Base-by-base conservation (phyloP, 345 rosid genomes). In the Citrus medica region DNA sequence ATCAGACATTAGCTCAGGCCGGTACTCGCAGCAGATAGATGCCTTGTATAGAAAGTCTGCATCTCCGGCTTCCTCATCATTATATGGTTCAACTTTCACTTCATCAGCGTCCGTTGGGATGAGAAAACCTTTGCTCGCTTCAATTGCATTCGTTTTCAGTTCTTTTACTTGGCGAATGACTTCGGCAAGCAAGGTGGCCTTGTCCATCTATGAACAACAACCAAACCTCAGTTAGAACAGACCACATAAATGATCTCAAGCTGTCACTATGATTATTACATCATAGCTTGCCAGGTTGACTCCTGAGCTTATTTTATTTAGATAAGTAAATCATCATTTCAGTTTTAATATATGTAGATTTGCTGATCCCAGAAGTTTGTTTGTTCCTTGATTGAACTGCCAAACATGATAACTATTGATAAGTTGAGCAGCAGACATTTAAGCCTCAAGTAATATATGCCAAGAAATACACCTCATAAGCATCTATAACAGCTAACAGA, bases 161-260 rank as follows among this genome's bases (percentile, higher is more conserved):
- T 82, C 89, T 72, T 87, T 87, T 78, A 89, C 83, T 76, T 92
- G 83, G 56, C 46, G 71, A 35, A 87, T 81, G 17, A 92, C 94
- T 82, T 87, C 89, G 62, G 87, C 93, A 66, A 92, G 92, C 84
- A 92, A 85, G 65, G 94, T 81, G 62, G 94, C 93, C 76, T 92
- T 92, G 88, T 92, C 97, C 94, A 90, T 90, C 94, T 92, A 30
- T 27, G 2, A 53, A 53, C 40, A 62, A 21, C 22, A 48, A 56
- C 38, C 32, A 48, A 58, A 63, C 46, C 38, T 51, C 19, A 25
- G 68, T 62, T 67, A 53, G 42, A 59, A 66, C 7, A 37, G 40
- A 38, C 68, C 51, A 65, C 28, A 61, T 19, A 25, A 21, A 40
- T 42, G 9, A 17, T 17, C 27, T 71, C 19, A 22, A 35, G 9